A percentile compares a stretch with the other conserved stretches of the same genome.
These are phyloP conservation scores for Claviceps africana DNA, from an alignment of 2,329 filamentous ascomycete species.

Conservation along the genomic window DNA sequence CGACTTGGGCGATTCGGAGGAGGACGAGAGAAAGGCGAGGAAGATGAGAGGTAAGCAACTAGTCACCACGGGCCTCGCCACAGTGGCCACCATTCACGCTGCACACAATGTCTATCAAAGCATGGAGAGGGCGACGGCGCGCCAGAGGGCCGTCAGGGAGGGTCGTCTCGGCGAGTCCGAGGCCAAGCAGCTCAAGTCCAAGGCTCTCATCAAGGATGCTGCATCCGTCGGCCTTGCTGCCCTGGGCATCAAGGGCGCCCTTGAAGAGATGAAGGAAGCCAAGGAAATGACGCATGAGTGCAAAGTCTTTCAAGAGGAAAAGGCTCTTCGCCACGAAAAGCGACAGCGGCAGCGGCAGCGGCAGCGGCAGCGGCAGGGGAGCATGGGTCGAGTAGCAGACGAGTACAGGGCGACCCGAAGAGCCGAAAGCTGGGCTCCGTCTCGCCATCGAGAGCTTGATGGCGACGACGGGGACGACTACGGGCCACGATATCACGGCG, in stretches of 20 bases:
- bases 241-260: conserved; percentile 41
- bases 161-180: conserved; percentile 36
- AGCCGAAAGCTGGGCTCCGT: conserved; percentile 30
- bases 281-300: conserved; percentile 34
- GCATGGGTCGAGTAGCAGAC: conserved; percentile 18
- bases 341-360: conserved; percentile 24
- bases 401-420: conserved; percentile 18
- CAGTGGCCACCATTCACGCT: conserved; percentile 46
- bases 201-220: conserved; percentile 42
- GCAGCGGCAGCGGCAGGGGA: background rate
- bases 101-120: conserved; percentile 44
- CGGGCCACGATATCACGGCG: conserved; percentile 32
- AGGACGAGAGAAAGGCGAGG: conserved; percentile 38
- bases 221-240: conserved; percentile 46
- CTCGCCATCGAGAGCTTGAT: conserved; percentile 22
- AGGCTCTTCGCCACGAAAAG: conserved; percentile 32
- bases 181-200: conserved; percentile 43
- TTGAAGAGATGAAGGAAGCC: conserved; percentile 42
- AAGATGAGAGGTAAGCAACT: conserved; percentile 51
- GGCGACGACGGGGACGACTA: conserved; percentile 27
- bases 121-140: conserved; percentile 40
- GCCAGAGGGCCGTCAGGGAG: conserved; percentile 39
- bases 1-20: conserved; percentile 43
- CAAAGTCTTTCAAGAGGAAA: conserved; percentile 35
- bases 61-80: conserved; percentile 40